phyloP scores from a whole-genome alignment of 2,329 filamentous ascomycete genomes.

The Pseudopyrenochaeta lycopersici region DNA sequence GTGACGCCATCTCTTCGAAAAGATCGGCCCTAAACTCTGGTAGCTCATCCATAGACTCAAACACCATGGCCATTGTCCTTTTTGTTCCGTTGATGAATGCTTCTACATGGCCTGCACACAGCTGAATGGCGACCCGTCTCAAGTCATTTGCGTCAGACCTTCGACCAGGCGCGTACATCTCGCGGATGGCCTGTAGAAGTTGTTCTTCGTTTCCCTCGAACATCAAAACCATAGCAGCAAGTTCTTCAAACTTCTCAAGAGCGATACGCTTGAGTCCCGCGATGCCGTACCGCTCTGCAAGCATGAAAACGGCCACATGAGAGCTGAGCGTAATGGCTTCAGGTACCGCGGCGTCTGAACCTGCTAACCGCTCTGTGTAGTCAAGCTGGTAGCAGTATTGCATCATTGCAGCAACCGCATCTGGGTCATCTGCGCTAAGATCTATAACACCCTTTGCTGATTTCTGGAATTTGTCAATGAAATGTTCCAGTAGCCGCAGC shows the following conservation, averaged over 20 bases:
- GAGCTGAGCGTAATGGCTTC: conserved; percentile 31
- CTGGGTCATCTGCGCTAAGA: conserved; percentile 40
- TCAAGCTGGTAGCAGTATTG: conserved; percentile 45
- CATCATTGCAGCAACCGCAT: conserved; percentile 44
- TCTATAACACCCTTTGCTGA: conserved; percentile 36
- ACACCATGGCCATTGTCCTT: conserved; percentile 35
- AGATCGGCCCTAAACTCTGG: conserved; percentile 41
- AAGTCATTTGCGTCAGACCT: conserved; percentile 32
- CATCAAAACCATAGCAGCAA: conserved; percentile 27
- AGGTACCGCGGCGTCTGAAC: conserved; percentile 25
- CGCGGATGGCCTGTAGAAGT: conserved; percentile 32
- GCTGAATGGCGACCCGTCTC: conserved; percentile 27
- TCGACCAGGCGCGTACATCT: conserved; percentile 35
- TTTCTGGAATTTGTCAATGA: conserved; percentile 27
- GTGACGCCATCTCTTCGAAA: conserved; percentile 38
- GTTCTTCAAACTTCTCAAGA: conserved; percentile 37
- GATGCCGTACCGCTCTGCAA: conserved; percentile 39
- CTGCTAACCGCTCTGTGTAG: conserved; percentile 35
- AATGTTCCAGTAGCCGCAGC: neutral
- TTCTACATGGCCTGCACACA: conserved; percentile 41
- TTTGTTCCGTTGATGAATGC: conserved; percentile 37
- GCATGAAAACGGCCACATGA: conserved; percentile 40
- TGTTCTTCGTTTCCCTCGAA: conserved; percentile 35
- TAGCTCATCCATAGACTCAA: conserved; percentile 40
- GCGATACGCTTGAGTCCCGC: conserved; percentile 34